Evolutionary conservation across 2,329 filamentous ascomycete species (phyloP).

Genomic region (Pseudocercospora macadamiae): DNA sequence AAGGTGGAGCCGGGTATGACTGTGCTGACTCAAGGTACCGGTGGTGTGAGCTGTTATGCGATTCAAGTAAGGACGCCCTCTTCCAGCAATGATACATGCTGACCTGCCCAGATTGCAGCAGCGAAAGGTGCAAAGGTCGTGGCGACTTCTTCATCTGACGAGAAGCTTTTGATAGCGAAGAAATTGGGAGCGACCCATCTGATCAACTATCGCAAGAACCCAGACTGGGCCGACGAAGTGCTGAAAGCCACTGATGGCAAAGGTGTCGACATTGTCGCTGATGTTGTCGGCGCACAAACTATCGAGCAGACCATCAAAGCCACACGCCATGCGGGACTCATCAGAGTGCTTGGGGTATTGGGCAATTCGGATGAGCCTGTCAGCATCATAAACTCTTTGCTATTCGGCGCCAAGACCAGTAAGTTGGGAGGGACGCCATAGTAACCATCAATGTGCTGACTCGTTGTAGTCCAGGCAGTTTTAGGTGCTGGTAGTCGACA

Average conservation of each 20-base stretch:
- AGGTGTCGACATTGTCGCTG: constrained; percentile 52
- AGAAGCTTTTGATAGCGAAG: constrained; percentile 57
- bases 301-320: constrained; percentile 45
- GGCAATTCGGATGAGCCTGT: constrained; percentile 22
- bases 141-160: constrained; percentile 60
- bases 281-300: constrained; percentile 52
- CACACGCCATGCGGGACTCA: constrained; percentile 42
- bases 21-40: constrained; percentile 46
- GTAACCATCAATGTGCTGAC: neutral
- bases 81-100: neutral
- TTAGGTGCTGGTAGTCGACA: constrained; percentile 45
- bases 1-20: constrained; percentile 33
- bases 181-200: constrained; percentile 60
- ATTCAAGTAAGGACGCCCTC: constrained; percentile 27
- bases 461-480: constrained; percentile 19
- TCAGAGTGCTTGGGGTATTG: constrained; percentile 39
- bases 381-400: constrained; percentile 23
- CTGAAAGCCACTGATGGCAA: constrained; percentile 46
- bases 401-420: constrained; percentile 30
- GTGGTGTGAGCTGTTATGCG: constrained; percentile 47
- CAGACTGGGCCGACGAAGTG: constrained; percentile 62
- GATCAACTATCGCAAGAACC: constrained; percentile 62
- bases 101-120: constrained; percentile 38
- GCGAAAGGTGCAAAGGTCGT: constrained; percentile 52
- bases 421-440: constrained; percentile 1